Base-by-base conservation (phyloP, 305 asterid genomes). In the Euphrasia arctica region DNA sequence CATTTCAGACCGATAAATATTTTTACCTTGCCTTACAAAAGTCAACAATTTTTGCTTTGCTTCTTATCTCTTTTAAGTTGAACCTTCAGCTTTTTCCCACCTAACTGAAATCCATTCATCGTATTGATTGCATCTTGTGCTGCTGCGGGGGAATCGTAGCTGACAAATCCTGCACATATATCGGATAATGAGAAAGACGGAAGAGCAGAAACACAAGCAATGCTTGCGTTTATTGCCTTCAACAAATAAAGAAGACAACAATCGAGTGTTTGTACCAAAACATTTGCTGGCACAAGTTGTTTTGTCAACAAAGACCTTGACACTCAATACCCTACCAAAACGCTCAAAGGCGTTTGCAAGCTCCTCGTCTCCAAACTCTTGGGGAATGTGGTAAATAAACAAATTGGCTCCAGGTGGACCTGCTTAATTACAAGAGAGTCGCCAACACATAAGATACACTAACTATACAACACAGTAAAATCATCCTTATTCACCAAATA, bases 351-450 rank as follows among this genome's bases (percentile, higher is more conserved):
- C 84, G 65, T 79, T 76, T 45, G 90, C 97, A 45, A 93, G 96
- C 72, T 93, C 95, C 15, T 79, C 77, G 52, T 93, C 97, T 9
- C 95, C 94, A 62, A 77, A 90, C 78, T 90, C 95, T 84, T 88
- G 97, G 68, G 97, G 98, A 70, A 93, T 86, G 82, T 93, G 96
- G 86, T 84, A 93, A 64, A 93, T 90, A 78, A 93, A 93, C 62
- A 93, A 76, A 80, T 93, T 93, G 59, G 96, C 89, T 67, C 98
- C 97, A 4, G 85, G 85, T 43, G 98, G 98, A 73, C 98, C 98
- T 93, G 96, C 69, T 75, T 64, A 8, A 57, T 18, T 18, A 18
- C 62, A 67, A 52, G 27, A 71, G 51, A 69, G 39, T 64, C 54
- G 9, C 62, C 62, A 67, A 54, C 22, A 71, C 47, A 69, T 25